Evolutionary conservation across 1,284 basidiomycete genomes (phyloP), one percentile per base, ranked within the genome.

Genomic region (Boletus hoseneyae): DNA sequence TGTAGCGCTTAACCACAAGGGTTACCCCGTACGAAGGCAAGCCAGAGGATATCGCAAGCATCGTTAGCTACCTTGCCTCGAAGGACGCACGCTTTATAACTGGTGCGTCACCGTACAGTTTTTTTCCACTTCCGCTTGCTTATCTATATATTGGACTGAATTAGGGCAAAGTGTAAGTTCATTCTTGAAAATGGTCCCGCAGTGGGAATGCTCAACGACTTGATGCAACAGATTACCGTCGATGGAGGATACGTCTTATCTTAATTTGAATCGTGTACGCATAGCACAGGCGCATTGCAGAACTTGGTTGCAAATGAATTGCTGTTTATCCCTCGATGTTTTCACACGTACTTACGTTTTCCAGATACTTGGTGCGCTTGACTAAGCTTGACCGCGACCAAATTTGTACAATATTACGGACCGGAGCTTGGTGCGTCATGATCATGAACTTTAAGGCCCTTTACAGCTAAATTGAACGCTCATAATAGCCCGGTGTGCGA

Each of bases 41-140:
- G 18, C 53, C 64, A 5, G 58, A 66, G 32, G 64, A 66, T 34
- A 27, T 63, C 6, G 62, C 64, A 18, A 52, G 51, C 11, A 36
- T 63, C 12, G 64, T 66, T 5, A 63, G 60, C n/a, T 63, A 56
- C 27, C 52, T 63, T 21, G 62, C 59, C 18, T 63, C 60, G 23
- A 50, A 59, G 37, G 64, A 63, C 8, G 55, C 58, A 10, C 56
- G 52, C 40, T 65, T 61, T 13, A 57, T 63, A 18, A 63, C 64
- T 1, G 64, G 64, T 37, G 37, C 49, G 58, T 27, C 33, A 42
- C 18, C 2, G 6, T 38, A 15, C 15, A 18, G 35, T 32, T 32
- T 10, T 3, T 3, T 2, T 9, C n/a, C 23, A 9, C n/a, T 35
- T 39, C 3, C 15, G n/a, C 7, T 15, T 12, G 6, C 30, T 32